Percentiles rank a stretch among this genome's conserved stretches.
Conservation (phyloP, 2,329 filamentous ascomycete species). For the Aspergillus sp. region DNA sequence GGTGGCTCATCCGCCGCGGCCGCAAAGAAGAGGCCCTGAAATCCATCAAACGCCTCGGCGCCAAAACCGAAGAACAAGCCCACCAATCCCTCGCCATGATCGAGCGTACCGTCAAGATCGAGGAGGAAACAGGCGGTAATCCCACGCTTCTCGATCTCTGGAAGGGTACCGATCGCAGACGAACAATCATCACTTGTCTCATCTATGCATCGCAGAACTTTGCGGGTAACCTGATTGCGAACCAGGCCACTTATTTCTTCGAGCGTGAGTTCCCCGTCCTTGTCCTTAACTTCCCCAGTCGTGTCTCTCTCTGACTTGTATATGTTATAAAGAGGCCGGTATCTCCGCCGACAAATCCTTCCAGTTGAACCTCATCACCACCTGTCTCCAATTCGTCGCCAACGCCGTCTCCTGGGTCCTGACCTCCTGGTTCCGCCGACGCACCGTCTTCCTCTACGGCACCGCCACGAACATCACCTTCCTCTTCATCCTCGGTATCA, state of each 20-base stretch:
- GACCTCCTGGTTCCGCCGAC: constrained; percentile 42
- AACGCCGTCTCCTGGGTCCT: constrained; percentile 41
- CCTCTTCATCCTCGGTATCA: constrained; percentile 41
- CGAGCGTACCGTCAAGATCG: constrained; percentile 37
- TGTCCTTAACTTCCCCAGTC: not conserved
- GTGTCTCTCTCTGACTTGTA: constrained; percentile 12
- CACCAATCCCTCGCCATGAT: constrained; percentile 35
- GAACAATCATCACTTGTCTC: constrained; percentile 36
- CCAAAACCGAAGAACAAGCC: constrained; percentile 16
- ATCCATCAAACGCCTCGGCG: constrained; percentile 29
- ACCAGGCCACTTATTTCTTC: constrained; percentile 65
- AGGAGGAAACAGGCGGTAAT: constrained; percentile 27
- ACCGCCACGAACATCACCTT: constrained; percentile 38
- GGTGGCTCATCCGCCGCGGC: constrained; percentile 32
- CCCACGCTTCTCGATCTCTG: constrained; percentile 35
- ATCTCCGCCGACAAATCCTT: constrained; percentile 29
- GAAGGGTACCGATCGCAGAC: constrained; percentile 35
- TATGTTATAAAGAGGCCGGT: constrained; percentile 29
- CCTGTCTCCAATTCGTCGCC: constrained; percentile 38
- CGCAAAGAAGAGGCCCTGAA: constrained; percentile 27
- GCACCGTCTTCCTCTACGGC: constrained; percentile 45
- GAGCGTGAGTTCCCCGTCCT: constrained; percentile 28
- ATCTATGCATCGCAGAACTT: constrained; percentile 48
- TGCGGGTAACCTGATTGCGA: constrained; percentile 65
- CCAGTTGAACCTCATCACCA: constrained; percentile 33